phyloP scores from a whole-genome alignment of 2,329 filamentous ascomycete species.

The Ambrosiella cleistominuta region DNA sequence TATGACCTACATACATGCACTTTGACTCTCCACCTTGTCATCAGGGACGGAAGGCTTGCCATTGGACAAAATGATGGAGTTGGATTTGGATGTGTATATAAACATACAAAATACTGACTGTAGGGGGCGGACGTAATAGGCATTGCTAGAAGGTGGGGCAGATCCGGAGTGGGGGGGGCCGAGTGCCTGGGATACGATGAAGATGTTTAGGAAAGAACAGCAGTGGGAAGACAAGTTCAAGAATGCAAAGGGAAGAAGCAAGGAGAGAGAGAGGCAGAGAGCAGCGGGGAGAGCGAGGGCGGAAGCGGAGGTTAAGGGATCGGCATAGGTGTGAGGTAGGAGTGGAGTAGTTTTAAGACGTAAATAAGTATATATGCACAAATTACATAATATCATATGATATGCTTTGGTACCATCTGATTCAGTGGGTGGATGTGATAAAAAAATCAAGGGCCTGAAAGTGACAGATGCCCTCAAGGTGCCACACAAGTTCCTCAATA shows the following conservation, averaged over 20 bases:
- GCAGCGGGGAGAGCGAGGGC: background rate
- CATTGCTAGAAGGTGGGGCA: conserved; percentile 32
- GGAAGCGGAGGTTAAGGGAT: background rate
- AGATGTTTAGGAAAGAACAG: conserved; percentile 35
- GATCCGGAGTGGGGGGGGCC: conserved; percentile 36
- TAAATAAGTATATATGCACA: no score
- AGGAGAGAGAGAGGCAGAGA: conserved; percentile 16
- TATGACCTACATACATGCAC: background rate
- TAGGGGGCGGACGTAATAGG: conserved; percentile 18
- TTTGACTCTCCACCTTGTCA: background rate
- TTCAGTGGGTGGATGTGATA: no score
- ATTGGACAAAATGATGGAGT: background rate
- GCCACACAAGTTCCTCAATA: no score
- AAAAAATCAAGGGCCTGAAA: no score
- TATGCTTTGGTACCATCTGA: no score
- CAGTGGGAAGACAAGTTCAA: conserved; percentile 33
- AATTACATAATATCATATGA: no score
- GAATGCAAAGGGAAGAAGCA: conserved; percentile 29
- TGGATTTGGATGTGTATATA: no score
- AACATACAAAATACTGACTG: background rate
- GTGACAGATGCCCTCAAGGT: no score
- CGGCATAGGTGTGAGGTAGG: no score
- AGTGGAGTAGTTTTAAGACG: no score
- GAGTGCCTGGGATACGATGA: conserved; percentile 30
- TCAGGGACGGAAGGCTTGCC: background rate